phyloP scores from a whole-genome alignment of 768 basidiomycete genomes.

The Pholiota microspora region DNA sequence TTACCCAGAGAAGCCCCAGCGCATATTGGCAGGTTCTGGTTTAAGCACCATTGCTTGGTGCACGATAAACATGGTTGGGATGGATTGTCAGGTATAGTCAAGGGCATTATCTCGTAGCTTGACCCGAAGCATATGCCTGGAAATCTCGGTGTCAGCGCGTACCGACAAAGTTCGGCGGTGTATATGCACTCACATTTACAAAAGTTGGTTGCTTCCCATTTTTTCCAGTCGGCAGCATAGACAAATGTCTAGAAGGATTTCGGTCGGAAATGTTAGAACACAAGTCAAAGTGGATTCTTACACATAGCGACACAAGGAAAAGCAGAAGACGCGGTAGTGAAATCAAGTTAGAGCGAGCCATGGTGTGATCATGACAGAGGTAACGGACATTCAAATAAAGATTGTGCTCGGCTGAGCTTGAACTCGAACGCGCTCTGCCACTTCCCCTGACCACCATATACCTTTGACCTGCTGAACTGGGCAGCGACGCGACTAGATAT shows the following conservation, averaged over 20 bases:
- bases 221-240: conserved; percentile 41
- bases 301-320: conserved; percentile 17
- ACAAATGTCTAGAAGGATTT: conserved; percentile 14
- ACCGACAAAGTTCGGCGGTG: conserved; percentile 1
- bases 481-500: conserved; percentile 11
- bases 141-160: conserved; percentile 7
- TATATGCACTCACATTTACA: conserved; percentile 68
- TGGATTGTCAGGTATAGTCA: conserved; percentile 80
- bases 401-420: conserved; percentile 21
- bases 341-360: conserved; percentile 14
- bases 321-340: conserved; percentile 12
- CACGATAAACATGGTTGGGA: conserved; percentile 91
- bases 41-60: conserved; percentile 93
- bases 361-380: conserved; percentile 11
- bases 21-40: conserved; percentile 86
- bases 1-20: conserved; percentile 80
- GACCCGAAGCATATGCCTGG: conserved; percentile 88
- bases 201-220: conserved; percentile 90
- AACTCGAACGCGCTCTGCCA: conserved; percentile 20
- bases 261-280: neutral
- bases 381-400: conserved; percentile 15
- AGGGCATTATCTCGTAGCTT: conserved; percentile 82
- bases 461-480: conserved; percentile 1
- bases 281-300: conserved; percentile 1
- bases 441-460: conserved; percentile 10